Base-by-base conservation (phyloP, 2,329 filamentous ascomycete species). In the Diaporthe longicolla region DNA sequence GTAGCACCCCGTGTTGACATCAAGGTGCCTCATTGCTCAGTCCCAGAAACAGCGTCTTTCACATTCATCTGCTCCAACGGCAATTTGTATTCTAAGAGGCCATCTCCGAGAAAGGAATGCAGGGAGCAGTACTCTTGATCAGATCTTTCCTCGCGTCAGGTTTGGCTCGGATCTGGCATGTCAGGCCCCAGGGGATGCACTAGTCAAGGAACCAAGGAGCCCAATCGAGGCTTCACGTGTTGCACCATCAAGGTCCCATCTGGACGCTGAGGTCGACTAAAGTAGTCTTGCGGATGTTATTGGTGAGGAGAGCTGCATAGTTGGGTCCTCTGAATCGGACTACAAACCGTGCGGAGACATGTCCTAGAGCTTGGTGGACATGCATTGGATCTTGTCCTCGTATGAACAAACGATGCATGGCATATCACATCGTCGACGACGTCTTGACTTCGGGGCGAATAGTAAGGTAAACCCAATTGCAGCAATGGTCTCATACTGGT, bases 81-180 rank as follows among this genome's bases (percentile, higher is more conserved):
- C 7, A 35, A 21, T 13, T 4, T 6, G 17, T 10, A 11, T 5
- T 1, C 43, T 13, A 9, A 24, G 32, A 17, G 19, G 40, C 29
- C 21, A 9, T 4, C 13, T 52, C 21, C 35, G 15, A 45, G 10
- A 32, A 19, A 35, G 19, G n/a, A 32, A 3, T 19, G 40, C 40
- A 43, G 21, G 10, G 32, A 58, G 29, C 11, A 35, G 3, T 2
- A 10, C 7, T 13, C 61, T 45, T 66, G 35, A 52, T 66, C 45
- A 52, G 63, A 66, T 66, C 63, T 26, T 32, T 37, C 32, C 63
- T 52, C 1, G 63, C 63, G 32, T 66, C 29, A 17, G 21, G 10
- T 52, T 52, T 66, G 63, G 32, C 40, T 66, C 63, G 63, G 63
- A 66, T 66, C 63, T 66, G 43, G 32, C 63, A 66, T 66, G 35